These are phyloP conservation scores for Inonotus hispidus DNA, from an alignment of 1,284 basidiomycete genomes.

Conservation along the genomic window DNA sequence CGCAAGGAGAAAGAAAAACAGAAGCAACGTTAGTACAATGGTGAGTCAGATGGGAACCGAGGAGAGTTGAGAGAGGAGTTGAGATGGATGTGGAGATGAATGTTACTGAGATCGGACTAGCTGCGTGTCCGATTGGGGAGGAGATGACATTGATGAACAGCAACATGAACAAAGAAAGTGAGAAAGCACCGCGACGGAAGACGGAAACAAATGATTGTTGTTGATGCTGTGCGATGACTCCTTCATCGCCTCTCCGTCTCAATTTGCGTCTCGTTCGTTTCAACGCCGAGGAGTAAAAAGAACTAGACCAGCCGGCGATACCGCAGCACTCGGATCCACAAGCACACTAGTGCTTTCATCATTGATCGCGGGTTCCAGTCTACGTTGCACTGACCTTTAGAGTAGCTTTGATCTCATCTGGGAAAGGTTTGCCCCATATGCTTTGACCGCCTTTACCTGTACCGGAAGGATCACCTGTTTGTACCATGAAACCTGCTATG, in stretches of 20 bases:
- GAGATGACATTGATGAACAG: not conserved
- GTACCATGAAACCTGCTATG: conserved; percentile 94
- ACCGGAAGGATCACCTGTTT: conserved; percentile 84
- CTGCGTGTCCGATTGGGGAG: not conserved
- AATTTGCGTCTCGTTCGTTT: not conserved
- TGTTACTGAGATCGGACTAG: not conserved
- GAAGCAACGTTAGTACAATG: not conserved
- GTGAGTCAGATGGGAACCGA: not conserved
- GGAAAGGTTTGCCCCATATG: conserved; percentile 82
- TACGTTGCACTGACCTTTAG: conserved; percentile 52
- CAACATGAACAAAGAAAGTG: not conserved
- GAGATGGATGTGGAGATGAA: not conserved
- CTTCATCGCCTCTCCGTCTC: not conserved
- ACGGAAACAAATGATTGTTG: not conserved
- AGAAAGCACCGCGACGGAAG: conserved; percentile 10
- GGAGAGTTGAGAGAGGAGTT: not conserved
- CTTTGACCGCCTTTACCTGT: conserved; percentile 80
- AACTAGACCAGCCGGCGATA: not conserved
- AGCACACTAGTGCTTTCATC: too few species aligned
- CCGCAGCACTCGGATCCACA: not conserved
- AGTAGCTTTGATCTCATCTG: conserved; percentile 88
- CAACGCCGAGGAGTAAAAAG: not conserved
- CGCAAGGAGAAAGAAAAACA: not conserved
- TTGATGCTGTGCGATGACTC: too few species aligned
- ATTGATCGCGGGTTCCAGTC: too few species aligned